Base-by-base conservation (phyloP, 441 rosid species). In the Gossypium davidsonii region DNA sequence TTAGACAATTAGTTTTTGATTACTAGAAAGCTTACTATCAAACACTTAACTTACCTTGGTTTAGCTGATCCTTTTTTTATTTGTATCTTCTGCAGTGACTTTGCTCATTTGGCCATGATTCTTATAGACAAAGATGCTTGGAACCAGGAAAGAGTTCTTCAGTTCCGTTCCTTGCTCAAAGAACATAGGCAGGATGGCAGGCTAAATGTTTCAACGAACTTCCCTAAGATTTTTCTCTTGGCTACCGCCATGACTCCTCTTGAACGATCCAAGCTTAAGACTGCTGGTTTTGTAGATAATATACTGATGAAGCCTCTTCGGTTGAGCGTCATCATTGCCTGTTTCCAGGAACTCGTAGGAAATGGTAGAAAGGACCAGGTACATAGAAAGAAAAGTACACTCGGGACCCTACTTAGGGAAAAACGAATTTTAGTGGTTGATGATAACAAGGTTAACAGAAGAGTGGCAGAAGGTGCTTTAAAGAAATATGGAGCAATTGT, bases 391-490 rank as follows among this genome's bases (percentile, higher is more conserved):
- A 88, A 85, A 68, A 85, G 79, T 9, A 81, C 72, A 61, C 96
- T 90, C 23, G 91, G 88, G 76, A 81, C 48, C 72, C 83, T 95
- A 53, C 82, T 95, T 1, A 80, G 80, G 69, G 97, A 78, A 67
- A 92, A 85, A 76, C 76, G 74, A 68, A 89, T 95, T 77, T 86
- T 92, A 77, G 98, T 95, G 79, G 99, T 95, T 77, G 99, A 95
- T 72, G 99, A 95, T 84, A 92, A 95, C 76, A 71, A 46, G 74
- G 94, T 93, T 49, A 95, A 95, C 73, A 83, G 98, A 80, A 84
- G 93, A 86, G 99, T 95, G 34, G 99, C 98, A 7, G 97, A 93
- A 82, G 98, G 96, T 37, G 88, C 89, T 69, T 82, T 95, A 18
- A 91, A 88, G 80, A 93, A 82, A 78, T 90, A 84, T 77, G 90